These are phyloP conservation scores for Paraglomus occultum DNA, from an alignment of 192 early-diverging fungal species.

Conservation along the genomic window DNA sequence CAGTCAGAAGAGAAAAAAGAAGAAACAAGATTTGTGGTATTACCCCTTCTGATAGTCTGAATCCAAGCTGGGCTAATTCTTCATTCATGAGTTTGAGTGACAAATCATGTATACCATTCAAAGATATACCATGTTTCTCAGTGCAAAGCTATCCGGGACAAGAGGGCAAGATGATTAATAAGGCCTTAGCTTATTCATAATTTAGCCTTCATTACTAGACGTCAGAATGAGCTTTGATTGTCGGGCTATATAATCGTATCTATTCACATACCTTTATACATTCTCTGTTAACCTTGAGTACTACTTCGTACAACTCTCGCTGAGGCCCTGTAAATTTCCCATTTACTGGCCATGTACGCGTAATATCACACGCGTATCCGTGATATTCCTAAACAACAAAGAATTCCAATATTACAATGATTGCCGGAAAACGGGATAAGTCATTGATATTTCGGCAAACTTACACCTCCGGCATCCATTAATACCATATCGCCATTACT, in stretches of 20 bases:
- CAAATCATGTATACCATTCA: slow-evolving; percentile 82
- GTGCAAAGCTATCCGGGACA: slow-evolving; percentile 48
- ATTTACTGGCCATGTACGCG: slow-evolving; percentile 90
- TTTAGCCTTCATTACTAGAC: background rate
- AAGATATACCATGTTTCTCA: slow-evolving; percentile 51
- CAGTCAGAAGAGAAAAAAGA: background rate
- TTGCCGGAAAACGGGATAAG: background rate
- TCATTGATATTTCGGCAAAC: slow-evolving; percentile 1
- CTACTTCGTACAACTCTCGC: slow-evolving; percentile 77
- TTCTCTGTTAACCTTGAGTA: slow-evolving; percentile 80
- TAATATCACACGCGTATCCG: slow-evolving; percentile 89
- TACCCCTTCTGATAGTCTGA: slow-evolving; percentile 56
- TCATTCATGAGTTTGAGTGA: slow-evolving; percentile 66
- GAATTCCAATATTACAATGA: background rate
- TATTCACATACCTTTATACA: slow-evolving; percentile 68
- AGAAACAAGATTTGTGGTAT: background rate
- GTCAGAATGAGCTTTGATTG: background rate
- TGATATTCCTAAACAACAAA: slow-evolving; percentile 62
- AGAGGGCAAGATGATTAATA: background rate
- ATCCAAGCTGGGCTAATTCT: slow-evolving; percentile 72
- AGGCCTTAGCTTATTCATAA: background rate
- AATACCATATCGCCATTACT: slow-evolving; percentile 82
- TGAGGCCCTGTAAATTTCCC: slow-evolving; percentile 82
- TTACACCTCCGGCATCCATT: slow-evolving; percentile 80
- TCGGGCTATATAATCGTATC: background rate